Conservation (phyloP, 495 filamentous ascomycete species). For the Penicillium salamii region DNA sequence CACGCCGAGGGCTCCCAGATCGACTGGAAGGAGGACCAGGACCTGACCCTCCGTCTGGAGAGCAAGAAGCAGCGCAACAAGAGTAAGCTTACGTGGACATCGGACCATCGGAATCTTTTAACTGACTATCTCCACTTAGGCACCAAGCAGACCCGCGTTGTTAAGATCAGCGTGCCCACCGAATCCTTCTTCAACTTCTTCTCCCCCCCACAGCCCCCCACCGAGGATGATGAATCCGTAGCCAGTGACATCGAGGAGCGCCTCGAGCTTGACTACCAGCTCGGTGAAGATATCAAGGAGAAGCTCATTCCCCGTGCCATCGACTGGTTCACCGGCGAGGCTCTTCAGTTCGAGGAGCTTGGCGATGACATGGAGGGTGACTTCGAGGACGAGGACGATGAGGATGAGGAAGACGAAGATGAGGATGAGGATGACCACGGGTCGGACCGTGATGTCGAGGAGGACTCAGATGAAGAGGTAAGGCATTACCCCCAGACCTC, state of each 20-base stretch:
- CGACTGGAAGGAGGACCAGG: conserved; percentile 90
- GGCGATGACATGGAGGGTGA: conserved; percentile 84
- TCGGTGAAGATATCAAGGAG: conserved; percentile 99
- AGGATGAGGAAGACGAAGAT: conserved; percentile 83
- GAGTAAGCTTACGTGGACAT: conserved; percentile 59
- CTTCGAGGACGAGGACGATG: conserved; percentile 86
- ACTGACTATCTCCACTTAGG: conserved; percentile 53
- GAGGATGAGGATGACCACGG: conserved; percentile 71
- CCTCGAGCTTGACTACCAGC: conserved; percentile 96
- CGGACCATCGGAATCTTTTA: background rate
- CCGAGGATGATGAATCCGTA: conserved; percentile 70
- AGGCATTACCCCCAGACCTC: conserved; percentile 22
- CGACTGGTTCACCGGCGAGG: conserved; percentile 99
- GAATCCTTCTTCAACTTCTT: conserved; percentile 99
- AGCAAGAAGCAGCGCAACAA: conserved; percentile 99
- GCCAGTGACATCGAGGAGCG: conserved; percentile 94
- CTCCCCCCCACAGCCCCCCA: conserved; percentile 84
- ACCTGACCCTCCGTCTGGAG: conserved; percentile 90
- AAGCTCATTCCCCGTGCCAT: conserved; percentile 98
- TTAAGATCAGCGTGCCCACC: conserved; percentile 97
- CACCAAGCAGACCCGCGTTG: conserved; percentile 97
- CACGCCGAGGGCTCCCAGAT: conserved; percentile 98
- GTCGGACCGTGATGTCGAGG: conserved; percentile 47
- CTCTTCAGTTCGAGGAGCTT: conserved; percentile 92
- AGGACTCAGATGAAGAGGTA: conserved; percentile 94